These are phyloP conservation scores for Sutorius australiensis DNA, from an alignment of 768 basidiomycete species.

Conservation along the genomic window DNA sequence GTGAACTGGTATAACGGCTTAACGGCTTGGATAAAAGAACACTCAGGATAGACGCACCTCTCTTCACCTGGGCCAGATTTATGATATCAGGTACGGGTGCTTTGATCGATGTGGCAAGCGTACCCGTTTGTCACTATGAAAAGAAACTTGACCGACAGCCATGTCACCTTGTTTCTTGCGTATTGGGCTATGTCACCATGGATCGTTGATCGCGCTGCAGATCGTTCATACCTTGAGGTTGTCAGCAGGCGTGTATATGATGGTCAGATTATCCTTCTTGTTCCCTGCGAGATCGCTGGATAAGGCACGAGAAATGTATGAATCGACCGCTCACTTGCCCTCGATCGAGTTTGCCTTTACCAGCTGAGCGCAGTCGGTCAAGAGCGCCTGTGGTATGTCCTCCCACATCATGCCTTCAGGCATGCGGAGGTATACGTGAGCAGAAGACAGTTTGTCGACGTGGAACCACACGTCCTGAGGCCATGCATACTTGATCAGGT, in stretches of 20 bases:
- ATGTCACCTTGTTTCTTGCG: conserved; percentile 93
- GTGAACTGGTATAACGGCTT: conserved; percentile 48
- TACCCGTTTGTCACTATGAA: conserved; percentile 87
- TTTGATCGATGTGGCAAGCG: conserved; percentile 5
- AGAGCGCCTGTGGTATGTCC: conserved; percentile 69
- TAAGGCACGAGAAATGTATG: not conserved
- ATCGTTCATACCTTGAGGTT: conserved; percentile 74
- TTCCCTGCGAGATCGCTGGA: conserved; percentile 57
- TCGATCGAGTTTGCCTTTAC: conserved; percentile 99
- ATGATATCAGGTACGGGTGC: not conserved
- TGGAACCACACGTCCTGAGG: conserved; percentile 92
- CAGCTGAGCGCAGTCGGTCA: conserved; percentile 87
- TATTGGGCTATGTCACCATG: not conserved
- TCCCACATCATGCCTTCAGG: conserved; percentile 84
- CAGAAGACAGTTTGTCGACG: conserved; percentile 96
- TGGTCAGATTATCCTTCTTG: conserved; percentile 89
- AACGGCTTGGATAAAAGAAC: not conserved
- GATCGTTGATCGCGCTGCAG: not conserved
- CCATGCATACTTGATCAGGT: conserved; percentile 90
- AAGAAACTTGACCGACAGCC: conserved; percentile 95
- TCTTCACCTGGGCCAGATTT: conserved; percentile 59
- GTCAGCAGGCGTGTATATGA: conserved; percentile 90
- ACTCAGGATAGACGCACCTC: conserved; percentile 43
- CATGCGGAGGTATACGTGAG: conserved; percentile 95
- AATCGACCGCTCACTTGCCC: conserved; percentile 38